A percentile compares a stretch with the other conserved stretches of the same genome.
These are phyloP conservation scores for Arabidopsis lyrata DNA, from an alignment of 441 rosid genomes.

Conservation along the genomic window DNA sequence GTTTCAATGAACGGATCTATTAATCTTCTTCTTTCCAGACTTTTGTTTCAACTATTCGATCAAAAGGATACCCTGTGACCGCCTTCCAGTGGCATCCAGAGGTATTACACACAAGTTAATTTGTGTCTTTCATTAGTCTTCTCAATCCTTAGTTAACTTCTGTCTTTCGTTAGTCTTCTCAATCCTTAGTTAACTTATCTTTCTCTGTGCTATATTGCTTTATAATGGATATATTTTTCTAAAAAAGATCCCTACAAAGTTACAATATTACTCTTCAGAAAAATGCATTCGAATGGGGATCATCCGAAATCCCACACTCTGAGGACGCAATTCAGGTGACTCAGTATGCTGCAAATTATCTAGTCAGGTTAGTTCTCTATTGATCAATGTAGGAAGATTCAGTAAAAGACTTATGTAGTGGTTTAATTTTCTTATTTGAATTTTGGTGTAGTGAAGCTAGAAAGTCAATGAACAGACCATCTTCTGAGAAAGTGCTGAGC, in stretches of 20 bases:
- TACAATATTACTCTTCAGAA: conserved; percentile 57
- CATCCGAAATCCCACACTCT: conserved; percentile 80
- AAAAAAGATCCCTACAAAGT: not conserved
- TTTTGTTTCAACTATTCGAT: conserved; percentile 91
- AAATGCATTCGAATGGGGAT: conserved; percentile 95
- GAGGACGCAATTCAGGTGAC: conserved; percentile 89
- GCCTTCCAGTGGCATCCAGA: conserved; percentile 98
- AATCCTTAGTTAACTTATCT: no score
- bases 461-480: conserved; percentile 72
- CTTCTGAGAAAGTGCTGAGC: conserved; percentile 65
- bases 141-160: no score
- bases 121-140: not conserved
- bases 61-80: conserved; percentile 73
- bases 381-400: not conserved
- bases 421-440: not conserved
- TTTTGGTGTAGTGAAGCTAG: conserved; percentile 76
- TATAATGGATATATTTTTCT: not conserved
- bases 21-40: conserved; percentile 46
- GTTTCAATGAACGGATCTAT: not conserved
- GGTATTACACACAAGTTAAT: conserved; percentile 52
- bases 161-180: no score
- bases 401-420: not conserved
- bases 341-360: conserved; percentile 74
- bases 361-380: conserved; percentile 66
- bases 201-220: not conserved